These are phyloP conservation scores for Dichotomopilus funicola DNA, from an alignment of 2,329 filamentous ascomycete genomes.

Conservation along the genomic window DNA sequence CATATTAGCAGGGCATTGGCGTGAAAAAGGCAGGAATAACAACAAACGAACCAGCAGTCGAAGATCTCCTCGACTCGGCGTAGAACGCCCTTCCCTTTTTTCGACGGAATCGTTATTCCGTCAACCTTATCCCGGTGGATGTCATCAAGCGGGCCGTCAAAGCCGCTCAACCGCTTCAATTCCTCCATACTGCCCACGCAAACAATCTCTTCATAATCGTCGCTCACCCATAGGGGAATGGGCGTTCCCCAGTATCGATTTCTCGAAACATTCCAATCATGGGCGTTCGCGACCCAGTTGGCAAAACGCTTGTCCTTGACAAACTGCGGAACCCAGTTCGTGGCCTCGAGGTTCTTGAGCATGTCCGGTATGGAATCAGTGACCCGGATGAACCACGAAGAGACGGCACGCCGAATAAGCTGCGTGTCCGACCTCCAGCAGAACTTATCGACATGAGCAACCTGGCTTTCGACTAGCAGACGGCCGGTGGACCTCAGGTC, in stretches of 20 bases:
- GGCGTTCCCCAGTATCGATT: constrained; percentile 96
- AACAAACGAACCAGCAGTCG: constrained; percentile 73
- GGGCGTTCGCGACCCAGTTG: constrained; percentile 84
- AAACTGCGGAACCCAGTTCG: constrained; percentile 84
- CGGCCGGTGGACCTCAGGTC: constrained; percentile 70
- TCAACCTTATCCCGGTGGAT: constrained; percentile 92
- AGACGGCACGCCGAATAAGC: constrained; percentile 87
- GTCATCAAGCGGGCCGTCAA: constrained; percentile 72
- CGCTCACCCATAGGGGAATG: constrained; percentile 84
- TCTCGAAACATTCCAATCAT: constrained; percentile 91
- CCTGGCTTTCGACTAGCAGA: constrained; percentile 74
- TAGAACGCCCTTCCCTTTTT: constrained; percentile 72
- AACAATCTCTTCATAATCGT: constrained; percentile 78
- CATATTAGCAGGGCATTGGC: neutral
- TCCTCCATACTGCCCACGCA: constrained; percentile 81
- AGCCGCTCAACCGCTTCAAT: constrained; percentile 80
- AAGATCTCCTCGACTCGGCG: constrained; percentile 82
- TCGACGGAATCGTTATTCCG: constrained; percentile 90
- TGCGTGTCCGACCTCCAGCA: constrained; percentile 85
- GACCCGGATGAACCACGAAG: constrained; percentile 92
- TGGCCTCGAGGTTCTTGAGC: constrained; percentile 81
- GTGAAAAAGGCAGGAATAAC: neutral
- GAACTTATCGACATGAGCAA: constrained; percentile 87
- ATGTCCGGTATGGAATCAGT: constrained; percentile 79
- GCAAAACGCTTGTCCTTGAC: constrained; percentile 89